Conservation (phyloP, 495 filamentous ascomycete genomes). For the Saxispiralis lemnorum region DNA sequence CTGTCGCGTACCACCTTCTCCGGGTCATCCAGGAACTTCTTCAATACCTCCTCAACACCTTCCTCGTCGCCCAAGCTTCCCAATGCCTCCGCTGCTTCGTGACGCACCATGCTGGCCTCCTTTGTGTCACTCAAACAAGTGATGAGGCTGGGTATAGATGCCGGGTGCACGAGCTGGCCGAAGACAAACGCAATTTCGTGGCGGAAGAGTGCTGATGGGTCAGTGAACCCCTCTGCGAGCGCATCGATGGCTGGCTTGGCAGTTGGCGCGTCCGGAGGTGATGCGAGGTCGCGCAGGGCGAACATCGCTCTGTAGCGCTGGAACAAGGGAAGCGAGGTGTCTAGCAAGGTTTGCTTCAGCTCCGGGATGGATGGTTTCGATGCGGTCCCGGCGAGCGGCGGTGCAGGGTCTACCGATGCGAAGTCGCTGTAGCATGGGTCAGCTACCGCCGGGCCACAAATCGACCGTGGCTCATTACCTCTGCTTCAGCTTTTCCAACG, state of each 20-base stretch:
- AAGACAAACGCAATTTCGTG: constrained; percentile 98
- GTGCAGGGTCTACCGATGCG: constrained; percentile 87
- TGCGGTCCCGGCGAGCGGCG: constrained; percentile 52
- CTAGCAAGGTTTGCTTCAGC: constrained; percentile 56
- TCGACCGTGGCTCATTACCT: constrained; percentile 29
- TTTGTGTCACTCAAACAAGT: constrained; percentile 56
- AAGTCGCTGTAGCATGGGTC: constrained; percentile 48
- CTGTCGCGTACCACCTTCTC: constrained; percentile 91
- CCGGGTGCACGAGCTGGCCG: constrained; percentile 84
- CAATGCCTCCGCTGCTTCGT: constrained; percentile 95
- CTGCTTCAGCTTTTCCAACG: constrained; percentile 54
- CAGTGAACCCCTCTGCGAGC: constrained; percentile 69
- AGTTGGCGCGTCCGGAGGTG: constrained; percentile 75
- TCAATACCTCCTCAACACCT: constrained; percentile 73
- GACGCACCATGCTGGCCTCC: constrained; percentile 88
- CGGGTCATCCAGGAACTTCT: constrained; percentile 68
- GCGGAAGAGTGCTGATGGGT: constrained; percentile 83
- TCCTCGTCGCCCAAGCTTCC: constrained; percentile 87
- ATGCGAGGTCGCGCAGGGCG: constrained; percentile 78
- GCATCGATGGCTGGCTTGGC: constrained; percentile 68
- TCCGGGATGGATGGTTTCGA: constrained; percentile 46
- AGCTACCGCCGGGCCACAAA: constrained; percentile 11
- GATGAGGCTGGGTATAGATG: constrained; percentile 80
- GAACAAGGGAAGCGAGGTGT: constrained; percentile 67
- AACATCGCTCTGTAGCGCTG: constrained; percentile 96